Conservation (phyloP, 495 filamentous ascomycete genomes). For the Lindgomyces ingoldianus region DNA sequence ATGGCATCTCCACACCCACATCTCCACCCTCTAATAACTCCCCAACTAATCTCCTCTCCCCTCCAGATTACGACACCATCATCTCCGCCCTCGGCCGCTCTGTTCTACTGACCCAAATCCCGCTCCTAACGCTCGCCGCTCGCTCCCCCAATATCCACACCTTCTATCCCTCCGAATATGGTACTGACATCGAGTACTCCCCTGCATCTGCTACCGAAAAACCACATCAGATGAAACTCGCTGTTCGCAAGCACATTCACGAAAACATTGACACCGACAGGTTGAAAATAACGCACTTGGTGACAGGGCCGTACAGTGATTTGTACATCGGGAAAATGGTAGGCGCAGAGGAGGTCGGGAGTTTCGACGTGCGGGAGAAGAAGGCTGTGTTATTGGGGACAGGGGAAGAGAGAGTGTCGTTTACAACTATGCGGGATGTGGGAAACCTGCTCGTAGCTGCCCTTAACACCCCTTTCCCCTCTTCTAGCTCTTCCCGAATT, state of each 20-base stretch:
- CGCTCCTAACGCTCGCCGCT: constrained; percentile 60
- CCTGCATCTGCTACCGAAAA: constrained; percentile 60
- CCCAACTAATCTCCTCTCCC: background rate
- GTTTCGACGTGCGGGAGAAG: constrained; percentile 57
- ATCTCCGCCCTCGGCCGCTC: constrained; percentile 65
- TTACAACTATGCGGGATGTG: constrained; percentile 69
- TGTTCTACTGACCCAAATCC: constrained; percentile 59
- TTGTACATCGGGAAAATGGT: constrained; percentile 56
- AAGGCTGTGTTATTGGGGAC: constrained; percentile 61
- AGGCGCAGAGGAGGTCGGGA: constrained; percentile 52
- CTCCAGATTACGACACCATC: constrained; percentile 60
- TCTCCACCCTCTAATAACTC: background rate
- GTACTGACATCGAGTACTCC: constrained; percentile 71
- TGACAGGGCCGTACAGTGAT: constrained; percentile 71
- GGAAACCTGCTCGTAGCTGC: constrained; percentile 64
- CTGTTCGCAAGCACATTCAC: constrained; percentile 59
- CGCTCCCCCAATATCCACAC: constrained; percentile 57
- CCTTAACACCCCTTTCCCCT: constrained; percentile 56
- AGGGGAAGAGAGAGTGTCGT: constrained; percentile 58
- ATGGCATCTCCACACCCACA: background rate
- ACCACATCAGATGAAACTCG: constrained; percentile 70
- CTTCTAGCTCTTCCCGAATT: constrained; percentile 55
- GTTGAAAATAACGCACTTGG: constrained; percentile 66
- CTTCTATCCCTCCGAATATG: constrained; percentile 74
- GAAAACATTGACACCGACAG: constrained; percentile 52